phyloP scores from a whole-genome alignment of 1,139 yeast genomes.

The Blastobotrys malaysiensis region DNA sequence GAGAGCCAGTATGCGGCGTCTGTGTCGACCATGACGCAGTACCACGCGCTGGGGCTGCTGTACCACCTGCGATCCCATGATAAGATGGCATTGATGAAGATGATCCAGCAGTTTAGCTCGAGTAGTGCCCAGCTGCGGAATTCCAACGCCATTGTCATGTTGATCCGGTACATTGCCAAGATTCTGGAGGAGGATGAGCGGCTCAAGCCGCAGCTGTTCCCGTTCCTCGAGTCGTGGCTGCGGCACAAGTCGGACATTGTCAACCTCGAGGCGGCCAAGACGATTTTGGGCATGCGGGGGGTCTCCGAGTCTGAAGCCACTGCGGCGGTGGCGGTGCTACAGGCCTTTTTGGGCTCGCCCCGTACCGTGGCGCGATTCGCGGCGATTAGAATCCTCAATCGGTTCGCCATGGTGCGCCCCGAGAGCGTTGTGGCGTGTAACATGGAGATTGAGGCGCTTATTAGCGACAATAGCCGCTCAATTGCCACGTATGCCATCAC shows the following conservation, averaged over 20 bases:
- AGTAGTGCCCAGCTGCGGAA: slow-evolving; percentile 38
- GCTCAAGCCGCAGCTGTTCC: slow-evolving; percentile 45
- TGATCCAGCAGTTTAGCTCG: slow-evolving; percentile 69
- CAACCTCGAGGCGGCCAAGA: slow-evolving; percentile 88
- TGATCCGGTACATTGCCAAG: slow-evolving; percentile 76
- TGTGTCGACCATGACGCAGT: slow-evolving; percentile 74
- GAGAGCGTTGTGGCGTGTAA: slow-evolving; percentile 71
- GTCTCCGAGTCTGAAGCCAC: slow-evolving; percentile 59
- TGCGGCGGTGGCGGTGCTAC: slow-evolving; percentile 65
- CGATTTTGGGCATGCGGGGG: slow-evolving; percentile 59
- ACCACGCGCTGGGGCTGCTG: slow-evolving; percentile 89
- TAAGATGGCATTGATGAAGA: slow-evolving; percentile 87
- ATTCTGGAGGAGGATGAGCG: slow-evolving; percentile 57
- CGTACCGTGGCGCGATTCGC: slow-evolving; percentile 87
- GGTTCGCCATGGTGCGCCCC: slow-evolving; percentile 76
- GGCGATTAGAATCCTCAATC: slow-evolving; percentile 84
- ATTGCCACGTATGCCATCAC: slow-evolving; percentile 99
- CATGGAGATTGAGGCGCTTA: slow-evolving; percentile 76
- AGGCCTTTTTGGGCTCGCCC: slow-evolving; percentile 77
- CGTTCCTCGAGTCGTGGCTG: slow-evolving; percentile 64
- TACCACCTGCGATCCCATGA: slow-evolving; percentile 88
- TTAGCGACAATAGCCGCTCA: slow-evolving; percentile 83
- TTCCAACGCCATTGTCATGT: slow-evolving; percentile 69
- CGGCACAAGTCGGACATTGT: slow-evolving; percentile 86
- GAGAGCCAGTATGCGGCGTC: slow-evolving; percentile 39